Evolutionary conservation across 257 asterid species (phyloP).

Genomic region (Anisodus tanguticus): DNA sequence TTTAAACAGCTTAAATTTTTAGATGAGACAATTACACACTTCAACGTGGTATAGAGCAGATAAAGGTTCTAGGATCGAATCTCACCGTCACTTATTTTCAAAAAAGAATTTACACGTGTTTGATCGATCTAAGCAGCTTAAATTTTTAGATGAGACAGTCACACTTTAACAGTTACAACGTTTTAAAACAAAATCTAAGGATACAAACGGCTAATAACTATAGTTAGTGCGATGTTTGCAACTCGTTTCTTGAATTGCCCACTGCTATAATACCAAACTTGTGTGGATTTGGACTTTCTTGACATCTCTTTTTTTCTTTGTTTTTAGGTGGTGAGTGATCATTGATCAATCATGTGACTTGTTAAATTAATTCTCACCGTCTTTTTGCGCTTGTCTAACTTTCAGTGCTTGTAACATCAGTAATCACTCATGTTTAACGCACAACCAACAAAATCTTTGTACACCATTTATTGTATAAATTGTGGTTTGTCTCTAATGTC

Average conservation of each 20-base stretch:
- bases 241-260: background rate
- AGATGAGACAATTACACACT: too few species aligned
- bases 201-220: background rate
- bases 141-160: too few species aligned
- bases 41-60: too few species aligned
- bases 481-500: background rate
- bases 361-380: background rate
- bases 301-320: background rate
- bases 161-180: too few species aligned
- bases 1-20: too few species aligned
- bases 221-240: background rate
- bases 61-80: too few species aligned
- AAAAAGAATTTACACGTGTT: too few species aligned
- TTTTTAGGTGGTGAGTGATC: background rate
- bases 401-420: conserved; percentile 2
- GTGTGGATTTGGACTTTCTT: background rate
- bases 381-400: background rate
- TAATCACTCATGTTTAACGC: background rate
- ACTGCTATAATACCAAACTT: background rate
- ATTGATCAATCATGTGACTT: conserved; percentile 24
- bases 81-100: too few species aligned
- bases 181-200: too few species aligned
- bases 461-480: background rate
- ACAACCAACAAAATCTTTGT: background rate
- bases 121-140: too few species aligned